Base-by-base conservation (phyloP, 2,329 filamentous ascomycete genomes). In the Kalaharituber pfeilii region DNA sequence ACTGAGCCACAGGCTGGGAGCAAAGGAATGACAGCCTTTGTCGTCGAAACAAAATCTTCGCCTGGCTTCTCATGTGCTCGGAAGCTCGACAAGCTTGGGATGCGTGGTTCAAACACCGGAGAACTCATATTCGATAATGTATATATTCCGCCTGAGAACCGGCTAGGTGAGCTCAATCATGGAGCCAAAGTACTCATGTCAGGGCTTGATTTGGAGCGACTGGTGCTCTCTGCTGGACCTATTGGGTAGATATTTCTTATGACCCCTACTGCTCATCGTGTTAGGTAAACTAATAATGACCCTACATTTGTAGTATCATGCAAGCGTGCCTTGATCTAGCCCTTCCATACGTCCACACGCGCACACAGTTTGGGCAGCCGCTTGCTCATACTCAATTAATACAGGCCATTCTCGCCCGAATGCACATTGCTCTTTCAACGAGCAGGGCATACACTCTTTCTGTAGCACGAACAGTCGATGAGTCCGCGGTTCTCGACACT, bases 1-100 rank as follows among this genome's bases (percentile, higher is more conserved):
- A 95, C 89, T 1, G 76, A 81, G 55, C 88, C 88, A 1, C 76
- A 81, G 11, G 80, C 78, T 57, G 86, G 73, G 1, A 86, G 82
- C 60, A 94, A 89, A 70, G 91, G 91, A 54, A 94, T 98, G 67
- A 94, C 89, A 0, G 89, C 89, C 6, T 95, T 96, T 71, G 75
- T 98, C 29, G 84, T 96, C 36, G 82, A 93, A 62, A 79, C 76
- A 2, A 75, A 73, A 53, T 64, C 68, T 8, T 72, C 76, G 30
- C 70, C 79, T 33, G 89, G 91, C 44, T 96, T 95, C 72, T 83
- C 80, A 59, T 88, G 86, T 64, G 80, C 86, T 5, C 77, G 86
- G 58, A 96, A 96, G 70, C 79, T 96, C 18, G 89, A 96, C 74
- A 96, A 98, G 72, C 82, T 98, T 69, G 91, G 91, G 62, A 98